A percentile compares a stretch with the other conserved stretches of the same genome.
phyloP scores from a whole-genome alignment of 805 yeast genomes.

The Cyberlindnera americana region DNA sequence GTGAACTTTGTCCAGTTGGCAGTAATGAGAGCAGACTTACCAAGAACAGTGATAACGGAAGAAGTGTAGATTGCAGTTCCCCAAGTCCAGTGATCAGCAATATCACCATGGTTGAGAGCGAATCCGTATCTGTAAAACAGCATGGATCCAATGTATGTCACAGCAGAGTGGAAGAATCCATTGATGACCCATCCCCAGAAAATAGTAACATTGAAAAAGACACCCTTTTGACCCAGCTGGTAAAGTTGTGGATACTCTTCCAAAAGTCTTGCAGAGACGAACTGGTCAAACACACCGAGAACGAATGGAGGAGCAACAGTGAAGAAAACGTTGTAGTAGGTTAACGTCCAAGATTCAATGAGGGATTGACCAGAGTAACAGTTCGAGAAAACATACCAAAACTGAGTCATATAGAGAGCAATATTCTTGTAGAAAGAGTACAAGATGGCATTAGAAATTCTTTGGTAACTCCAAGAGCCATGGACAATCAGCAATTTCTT shows the following conservation, averaged over 20 bases:
- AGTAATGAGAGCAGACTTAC: slow-evolving; percentile 91
- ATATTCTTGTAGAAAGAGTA: slow-evolving; percentile 96
- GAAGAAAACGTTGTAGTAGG: slow-evolving; percentile 91
- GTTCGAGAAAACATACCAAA: slow-evolving; percentile 93
- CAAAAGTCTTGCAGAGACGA: slow-evolving; percentile 82
- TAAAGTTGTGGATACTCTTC: slow-evolving; percentile 92
- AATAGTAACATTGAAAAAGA: slow-evolving; percentile 83
- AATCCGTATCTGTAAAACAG: slow-evolving; percentile 68
- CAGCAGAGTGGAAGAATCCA: slow-evolving; percentile 91
- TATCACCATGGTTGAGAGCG: slow-evolving; percentile 60
- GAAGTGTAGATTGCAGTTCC: slow-evolving; percentile 88
- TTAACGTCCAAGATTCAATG: slow-evolving; percentile 96
- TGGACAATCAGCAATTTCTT: slow-evolving; percentile 84
- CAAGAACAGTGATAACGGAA: slow-evolving; percentile 83
- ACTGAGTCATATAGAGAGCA: slow-evolving; percentile 95
- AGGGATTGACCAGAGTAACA: slow-evolving; percentile 94
- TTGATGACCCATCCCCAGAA: slow-evolving; percentile 98
- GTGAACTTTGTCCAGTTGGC: slow-evolving; percentile 96
- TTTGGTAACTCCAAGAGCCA: slow-evolving; percentile 97
- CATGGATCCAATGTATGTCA: slow-evolving; percentile 70
- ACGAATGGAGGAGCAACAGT: slow-evolving; percentile 96
- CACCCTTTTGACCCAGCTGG: slow-evolving; percentile 83
- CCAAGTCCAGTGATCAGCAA: slow-evolving; percentile 91
- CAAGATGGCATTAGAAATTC: slow-evolving; percentile 87
- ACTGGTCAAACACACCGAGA: slow-evolving; percentile 95